Base-by-base conservation (phyloP, 306 rosid species). In the Leucaena leucocephala region DNA sequence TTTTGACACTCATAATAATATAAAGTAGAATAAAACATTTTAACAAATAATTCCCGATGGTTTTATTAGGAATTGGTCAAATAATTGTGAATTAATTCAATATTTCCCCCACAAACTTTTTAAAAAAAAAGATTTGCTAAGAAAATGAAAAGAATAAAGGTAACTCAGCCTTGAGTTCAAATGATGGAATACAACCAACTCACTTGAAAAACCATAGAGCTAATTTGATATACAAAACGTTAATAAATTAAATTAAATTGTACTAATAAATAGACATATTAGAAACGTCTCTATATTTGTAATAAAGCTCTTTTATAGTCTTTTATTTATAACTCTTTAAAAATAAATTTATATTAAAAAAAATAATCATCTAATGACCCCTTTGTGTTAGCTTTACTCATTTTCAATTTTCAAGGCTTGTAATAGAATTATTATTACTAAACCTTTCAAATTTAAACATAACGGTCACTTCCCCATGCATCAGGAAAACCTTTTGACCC, bases 121-220 rank as follows among this genome's bases (percentile, higher is more conserved):
- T n/a, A 42, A 2, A 21, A 21, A 57, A 19, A 77, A 27, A 27
- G 27, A 27, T 27, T 0, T 42, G 72, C 74, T 68, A 84, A 34
- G 78, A 68, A 81, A 40, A 55, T 52, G 69, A 71, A 69, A 81
- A 45, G 16, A 55, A 54, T 62, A 49, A 22, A 80, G 44, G 15
- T 36, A 27, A 72, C 43, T 46, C 43, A 65, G 22, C 43, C 70
- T 8, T 38, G 9, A 14, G 27, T 38, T 5, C 69, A 64, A 27
- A 64, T 64, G 22, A 64, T 80, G 79, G 82, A 84, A 82, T 39
- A 10, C 69, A 64, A 64, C 43, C 13, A 36, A 38, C 17, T 34
- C 70, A 65, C 27, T 63, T 35, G 6, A 34, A 62, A 61, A 27
- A 4, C 16, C 11, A 22, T 5, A 1, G 6, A 35, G 5, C 7